phyloP scores from a whole-genome alignment of 768 basidiomycete genomes.

The Leccinum imitatum region DNA sequence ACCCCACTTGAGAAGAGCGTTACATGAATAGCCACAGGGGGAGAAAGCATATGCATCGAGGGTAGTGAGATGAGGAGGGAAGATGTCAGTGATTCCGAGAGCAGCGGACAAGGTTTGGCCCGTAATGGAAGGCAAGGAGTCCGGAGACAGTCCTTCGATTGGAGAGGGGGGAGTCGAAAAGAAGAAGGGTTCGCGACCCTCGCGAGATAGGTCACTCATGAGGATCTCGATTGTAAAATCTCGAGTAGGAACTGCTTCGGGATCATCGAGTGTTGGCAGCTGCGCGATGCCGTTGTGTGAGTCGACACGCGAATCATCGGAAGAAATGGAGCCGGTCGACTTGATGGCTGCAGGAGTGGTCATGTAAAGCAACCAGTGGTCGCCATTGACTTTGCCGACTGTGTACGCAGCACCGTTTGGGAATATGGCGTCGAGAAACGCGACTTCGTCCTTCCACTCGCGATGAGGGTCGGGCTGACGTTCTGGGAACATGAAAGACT shows the following conservation, averaged over 20 bases:
- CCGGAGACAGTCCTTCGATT: conserved; percentile 50
- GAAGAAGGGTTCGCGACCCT: conserved; percentile 80
- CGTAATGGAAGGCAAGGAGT: conserved; percentile 23
- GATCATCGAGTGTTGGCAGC: conserved; percentile 2
- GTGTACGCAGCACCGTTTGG: conserved; percentile 90
- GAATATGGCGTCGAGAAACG: conserved; percentile 89
- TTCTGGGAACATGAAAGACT: conserved; percentile 99
- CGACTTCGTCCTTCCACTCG: conserved; percentile 92
- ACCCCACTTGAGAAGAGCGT: conserved; percentile 77
- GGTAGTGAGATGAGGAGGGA: conserved; percentile 74
- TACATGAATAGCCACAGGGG: conserved; percentile 96
- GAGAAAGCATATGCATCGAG: conserved; percentile 92
- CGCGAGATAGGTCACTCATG: conserved; percentile 85
- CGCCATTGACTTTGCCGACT: conserved; percentile 95
- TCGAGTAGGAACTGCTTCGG: conserved; percentile 32
- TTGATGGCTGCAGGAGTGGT: conserved; percentile 53
- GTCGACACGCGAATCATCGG: conserved; percentile 19
- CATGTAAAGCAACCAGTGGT: conserved; percentile 97
- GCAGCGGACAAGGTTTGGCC: conserved; percentile 54
- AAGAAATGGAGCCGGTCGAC: conserved; percentile 23
- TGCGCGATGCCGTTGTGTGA: conserved; percentile 14
- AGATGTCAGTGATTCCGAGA: conserved; percentile 80
- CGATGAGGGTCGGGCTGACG: conserved; percentile 89
- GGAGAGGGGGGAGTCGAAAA: conserved; percentile 43
- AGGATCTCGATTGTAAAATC: conserved; percentile 98